A percentile compares a stretch with the other conserved stretches of the same genome.
Evolutionary conservation across 1,284 basidiomycete genomes (phyloP).

Genomic region (Naganishia liquefaciens): DNA sequence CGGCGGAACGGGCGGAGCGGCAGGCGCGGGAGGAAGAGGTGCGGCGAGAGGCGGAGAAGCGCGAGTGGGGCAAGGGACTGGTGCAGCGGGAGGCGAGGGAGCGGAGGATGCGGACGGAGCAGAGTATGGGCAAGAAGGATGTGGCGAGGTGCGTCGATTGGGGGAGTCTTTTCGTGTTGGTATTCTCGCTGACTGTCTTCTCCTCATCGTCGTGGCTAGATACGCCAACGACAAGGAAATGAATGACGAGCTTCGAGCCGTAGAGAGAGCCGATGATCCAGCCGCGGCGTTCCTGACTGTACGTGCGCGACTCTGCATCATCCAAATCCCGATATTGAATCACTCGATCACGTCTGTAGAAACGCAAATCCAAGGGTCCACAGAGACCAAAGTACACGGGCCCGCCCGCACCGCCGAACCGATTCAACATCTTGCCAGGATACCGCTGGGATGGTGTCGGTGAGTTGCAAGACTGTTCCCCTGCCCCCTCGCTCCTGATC

Average conservation of each 20-base stretch:
- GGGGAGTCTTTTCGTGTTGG: not conserved
- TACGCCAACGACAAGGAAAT: constrained; percentile 78
- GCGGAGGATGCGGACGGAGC: constrained; percentile 64
- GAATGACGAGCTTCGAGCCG: constrained; percentile 76
- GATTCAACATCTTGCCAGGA: constrained; percentile 90
- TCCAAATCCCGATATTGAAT: constrained; percentile 9
- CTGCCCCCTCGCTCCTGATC: too few species aligned
- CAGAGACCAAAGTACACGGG: constrained; percentile 74
- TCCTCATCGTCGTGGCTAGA: constrained; percentile 40
- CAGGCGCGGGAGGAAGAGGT: constrained; percentile 71
- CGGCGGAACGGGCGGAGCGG: constrained; percentile 54
- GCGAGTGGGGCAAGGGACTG: constrained; percentile 95
- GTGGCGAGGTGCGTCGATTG: constrained; percentile 64
- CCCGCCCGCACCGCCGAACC: constrained; percentile 89
- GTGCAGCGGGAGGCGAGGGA: constrained; percentile 79
- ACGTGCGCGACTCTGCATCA: constrained; percentile 44
- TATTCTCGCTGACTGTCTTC: constrained; percentile 28
- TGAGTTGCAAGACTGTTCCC: constrained; percentile 56
- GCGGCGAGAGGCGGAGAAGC: constrained; percentile 74
- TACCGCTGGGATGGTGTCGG: constrained; percentile 97
- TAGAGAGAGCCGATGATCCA: constrained; percentile 90
- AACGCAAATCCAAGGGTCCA: constrained; percentile 71
- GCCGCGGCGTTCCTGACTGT: constrained; percentile 89
- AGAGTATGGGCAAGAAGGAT: constrained; percentile 65
- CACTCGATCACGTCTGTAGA: constrained; percentile 55